Evolutionary conservation across 257 asterid species (phyloP).

Genomic region (Fraxinus pennsylvanica): DNA sequence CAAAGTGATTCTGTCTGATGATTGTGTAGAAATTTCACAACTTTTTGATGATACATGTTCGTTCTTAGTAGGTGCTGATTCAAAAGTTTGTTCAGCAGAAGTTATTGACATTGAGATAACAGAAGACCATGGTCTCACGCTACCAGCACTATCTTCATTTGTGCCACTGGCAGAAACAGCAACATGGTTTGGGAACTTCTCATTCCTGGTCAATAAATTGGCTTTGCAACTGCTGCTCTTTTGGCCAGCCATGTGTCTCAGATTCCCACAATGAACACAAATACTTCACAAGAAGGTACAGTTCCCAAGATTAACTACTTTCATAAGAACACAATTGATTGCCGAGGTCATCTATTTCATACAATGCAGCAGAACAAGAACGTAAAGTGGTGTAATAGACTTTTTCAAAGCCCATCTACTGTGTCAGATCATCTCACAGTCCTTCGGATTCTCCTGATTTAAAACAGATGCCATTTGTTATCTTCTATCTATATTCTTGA

Average conservation of each 20-base stretch:
- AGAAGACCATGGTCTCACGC: constrained; percentile 16
- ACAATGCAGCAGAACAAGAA: no score
- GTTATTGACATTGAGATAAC: constrained; percentile 26
- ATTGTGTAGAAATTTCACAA: constrained; percentile 30
- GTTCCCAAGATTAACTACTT: background rate
- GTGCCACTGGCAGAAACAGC: background rate
- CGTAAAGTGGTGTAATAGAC: no score
- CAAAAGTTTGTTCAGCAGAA: constrained; percentile 33
- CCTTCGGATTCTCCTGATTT: no score
- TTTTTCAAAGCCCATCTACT: no score
- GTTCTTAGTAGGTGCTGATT: constrained; percentile 22
- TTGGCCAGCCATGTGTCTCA: constrained; percentile 28
- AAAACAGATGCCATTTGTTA: no score
- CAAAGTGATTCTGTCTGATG: constrained; percentile 26
- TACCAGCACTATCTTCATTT: constrained; percentile 3
- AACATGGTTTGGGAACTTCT: constrained; percentile 12
- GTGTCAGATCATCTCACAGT: no score
- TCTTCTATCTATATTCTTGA: no score
- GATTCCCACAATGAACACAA: background rate
- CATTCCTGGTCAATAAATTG: constrained; percentile 19
- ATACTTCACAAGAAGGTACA: background rate
- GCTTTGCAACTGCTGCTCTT: constrained; percentile 23
- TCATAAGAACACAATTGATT: background rate
- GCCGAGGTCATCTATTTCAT: background rate
- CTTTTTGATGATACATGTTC: constrained; percentile 30